These are phyloP conservation scores for Fusarium chlamydosporum DNA, from an alignment of 2,329 filamentous ascomycete genomes.

Conservation along the genomic window DNA sequence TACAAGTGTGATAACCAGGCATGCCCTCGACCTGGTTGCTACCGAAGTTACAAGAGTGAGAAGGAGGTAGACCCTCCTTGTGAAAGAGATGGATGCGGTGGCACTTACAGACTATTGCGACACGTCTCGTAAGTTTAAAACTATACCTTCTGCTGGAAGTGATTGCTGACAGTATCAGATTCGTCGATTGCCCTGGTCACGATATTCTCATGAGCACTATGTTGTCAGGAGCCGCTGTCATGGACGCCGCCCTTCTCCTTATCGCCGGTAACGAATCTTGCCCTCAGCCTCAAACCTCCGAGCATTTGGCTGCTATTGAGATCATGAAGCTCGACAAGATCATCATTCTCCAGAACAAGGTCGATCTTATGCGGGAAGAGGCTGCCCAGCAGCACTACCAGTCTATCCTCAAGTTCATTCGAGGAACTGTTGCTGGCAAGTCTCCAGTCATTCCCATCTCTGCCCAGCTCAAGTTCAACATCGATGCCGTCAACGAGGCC, in stretches of 20 bases:
- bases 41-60: constrained; percentile 97
- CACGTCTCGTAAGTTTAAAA: constrained; percentile 84
- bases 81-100: constrained; percentile 90
- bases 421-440: constrained; percentile 95
- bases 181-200: constrained; percentile 99
- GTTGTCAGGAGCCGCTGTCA: constrained; percentile 99
- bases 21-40: constrained; percentile 95
- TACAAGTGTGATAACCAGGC: constrained; percentile 96
- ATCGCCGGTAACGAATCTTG: constrained; percentile 99
- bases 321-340: constrained; percentile 99
- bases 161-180: constrained; percentile 66
- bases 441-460: constrained; percentile 96
- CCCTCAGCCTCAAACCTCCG: constrained; percentile 97
- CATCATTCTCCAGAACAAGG: constrained; percentile 99
- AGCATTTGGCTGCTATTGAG: constrained; percentile 98
- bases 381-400: constrained; percentile 94
- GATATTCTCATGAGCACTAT: constrained; percentile 99
- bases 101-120: constrained; percentile 88
- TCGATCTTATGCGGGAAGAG: constrained; percentile 97
- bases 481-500: constrained; percentile 96
- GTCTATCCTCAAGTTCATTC: constrained; percentile 98
- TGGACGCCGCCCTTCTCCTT: constrained; percentile 96
- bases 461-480: constrained; percentile 99
- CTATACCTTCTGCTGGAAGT: not conserved
- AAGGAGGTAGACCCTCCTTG: constrained; percentile 98